phyloP scores from a whole-genome alignment of 1,284 basidiomycete genomes.

The Neonothopanus nambi region DNA sequence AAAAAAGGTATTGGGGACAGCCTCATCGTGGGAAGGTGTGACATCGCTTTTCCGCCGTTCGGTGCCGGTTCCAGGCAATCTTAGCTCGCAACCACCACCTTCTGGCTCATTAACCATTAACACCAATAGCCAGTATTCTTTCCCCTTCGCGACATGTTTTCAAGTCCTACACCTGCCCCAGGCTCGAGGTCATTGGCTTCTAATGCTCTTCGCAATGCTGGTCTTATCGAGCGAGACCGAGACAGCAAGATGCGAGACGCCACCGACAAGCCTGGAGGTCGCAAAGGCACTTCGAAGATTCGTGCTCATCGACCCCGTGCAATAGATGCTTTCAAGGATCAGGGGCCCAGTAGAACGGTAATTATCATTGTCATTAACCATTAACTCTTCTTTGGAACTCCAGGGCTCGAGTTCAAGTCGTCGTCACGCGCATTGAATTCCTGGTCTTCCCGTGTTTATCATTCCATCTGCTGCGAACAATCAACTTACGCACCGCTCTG shows the following conservation, averaged over 20 bases:
- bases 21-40: constrained; percentile 1
- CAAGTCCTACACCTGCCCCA: constrained; percentile 49
- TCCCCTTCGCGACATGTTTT: constrained; percentile 41
- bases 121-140: constrained; percentile 21
- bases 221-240: constrained; percentile 70
- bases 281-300: constrained; percentile 61
- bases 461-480: constrained; percentile 19
- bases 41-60: constrained; percentile 11
- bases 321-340: constrained; percentile 59
- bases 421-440: constrained; percentile 28
- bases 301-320: constrained; percentile 59
- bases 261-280: constrained; percentile 64
- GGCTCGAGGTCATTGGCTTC: constrained; percentile 57
- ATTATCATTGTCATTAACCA: constrained; percentile 51
- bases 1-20: not conserved
- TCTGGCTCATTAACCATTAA: constrained; percentile 14
- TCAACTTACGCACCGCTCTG: constrained; percentile 29
- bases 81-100: constrained; percentile 5
- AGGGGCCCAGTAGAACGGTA: constrained; percentile 56
- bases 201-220: constrained; percentile 63
- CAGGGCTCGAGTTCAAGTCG: constrained; percentile 28
- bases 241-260: constrained; percentile 72
- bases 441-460: constrained; percentile 34
- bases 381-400: constrained; percentile 31
- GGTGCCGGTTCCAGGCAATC: not conserved